Evolutionary conservation across 306 rosid genomes (phyloP).

Genomic region (Cyclanthera cordifolia): DNA sequence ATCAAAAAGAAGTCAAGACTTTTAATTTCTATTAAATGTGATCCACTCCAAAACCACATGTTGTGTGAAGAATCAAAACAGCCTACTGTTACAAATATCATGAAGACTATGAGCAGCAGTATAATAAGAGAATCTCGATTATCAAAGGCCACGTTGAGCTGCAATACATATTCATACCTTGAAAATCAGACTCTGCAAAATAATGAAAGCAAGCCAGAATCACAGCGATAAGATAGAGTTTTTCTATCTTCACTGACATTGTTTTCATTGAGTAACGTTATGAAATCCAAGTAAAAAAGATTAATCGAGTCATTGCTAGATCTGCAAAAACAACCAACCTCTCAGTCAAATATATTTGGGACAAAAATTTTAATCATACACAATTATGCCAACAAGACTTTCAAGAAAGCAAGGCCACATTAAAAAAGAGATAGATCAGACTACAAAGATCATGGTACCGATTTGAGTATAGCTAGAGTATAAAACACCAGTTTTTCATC

Average conservation of each 20-base stretch:
- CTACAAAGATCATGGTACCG: too few species aligned
- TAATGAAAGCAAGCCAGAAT: constrained; percentile 44
- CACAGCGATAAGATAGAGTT: constrained; percentile 28
- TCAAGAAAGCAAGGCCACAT: background rate
- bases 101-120: background rate
- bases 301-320: constrained; percentile 20
- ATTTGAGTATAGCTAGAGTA: too few species aligned
- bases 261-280: constrained; percentile 17
- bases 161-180: constrained; percentile 46
- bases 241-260: constrained; percentile 35
- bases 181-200: constrained; percentile 46
- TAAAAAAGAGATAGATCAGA: background rate
- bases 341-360: background rate
- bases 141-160: constrained; percentile 4
- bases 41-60: background rate
- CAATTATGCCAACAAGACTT: background rate
- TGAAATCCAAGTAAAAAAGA: constrained; percentile 17
- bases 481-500: too few species aligned
- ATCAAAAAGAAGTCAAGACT: background rate
- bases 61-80: background rate
- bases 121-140: background rate
- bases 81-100: background rate
- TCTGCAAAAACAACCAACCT: constrained; percentile 25
- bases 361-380: background rate
- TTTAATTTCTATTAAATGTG: background rate